A percentile compares a stretch with the other conserved stretches of the same genome.
Evolutionary conservation across 306 rosid genomes (phyloP).

Genomic region (Potentilla sterilis): DNA sequence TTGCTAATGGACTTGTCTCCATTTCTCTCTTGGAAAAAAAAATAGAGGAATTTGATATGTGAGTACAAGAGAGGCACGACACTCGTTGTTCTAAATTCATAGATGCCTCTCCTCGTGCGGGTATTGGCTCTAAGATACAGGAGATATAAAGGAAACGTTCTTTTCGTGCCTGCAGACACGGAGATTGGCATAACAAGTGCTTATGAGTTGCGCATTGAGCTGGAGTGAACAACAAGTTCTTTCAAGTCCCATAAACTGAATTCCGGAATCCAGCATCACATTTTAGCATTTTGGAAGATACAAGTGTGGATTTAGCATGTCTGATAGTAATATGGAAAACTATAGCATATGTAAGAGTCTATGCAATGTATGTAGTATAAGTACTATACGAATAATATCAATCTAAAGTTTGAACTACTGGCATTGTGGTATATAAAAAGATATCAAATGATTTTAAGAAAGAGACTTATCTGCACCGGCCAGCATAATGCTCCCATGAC

Average conservation of each 20-base stretch:
- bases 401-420: neutral
- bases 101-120: no score
- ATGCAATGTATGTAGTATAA: neutral
- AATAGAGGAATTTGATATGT: no score
- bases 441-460: no score
- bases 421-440: no score
- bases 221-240: conserved; percentile 68
- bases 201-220: conserved; percentile 60
- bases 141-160: conserved; percentile 64
- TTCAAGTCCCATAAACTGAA: conserved; percentile 36
- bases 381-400: neutral
- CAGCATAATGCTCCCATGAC: no score
- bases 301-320: neutral
- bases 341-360: neutral
- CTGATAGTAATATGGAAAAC: neutral
- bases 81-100: no score
- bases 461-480: no score
- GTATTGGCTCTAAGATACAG: no score
- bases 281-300: neutral
- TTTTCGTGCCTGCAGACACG: conserved; percentile 74
- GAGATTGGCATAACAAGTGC: conserved; percentile 53
- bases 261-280: neutral
- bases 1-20: no score
- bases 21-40: no score
- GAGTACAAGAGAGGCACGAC: no score